These are phyloP conservation scores for Plenodomus tracheiphilus DNA, from an alignment of 2,329 filamentous ascomycete species.

Conservation along the genomic window DNA sequence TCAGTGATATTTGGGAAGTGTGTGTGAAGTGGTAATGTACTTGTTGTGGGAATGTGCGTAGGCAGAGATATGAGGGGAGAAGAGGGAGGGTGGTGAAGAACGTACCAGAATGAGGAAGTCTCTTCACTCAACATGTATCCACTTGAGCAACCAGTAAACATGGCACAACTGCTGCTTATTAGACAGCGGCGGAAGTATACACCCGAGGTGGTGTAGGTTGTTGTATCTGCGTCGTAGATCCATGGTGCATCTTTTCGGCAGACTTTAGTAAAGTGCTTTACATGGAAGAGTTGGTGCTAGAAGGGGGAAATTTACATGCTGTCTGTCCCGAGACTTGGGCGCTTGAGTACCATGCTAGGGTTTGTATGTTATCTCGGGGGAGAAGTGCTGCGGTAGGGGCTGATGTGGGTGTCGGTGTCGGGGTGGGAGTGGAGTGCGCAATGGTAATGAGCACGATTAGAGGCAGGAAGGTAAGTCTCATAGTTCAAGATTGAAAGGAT, in stretches of 20 bases:
- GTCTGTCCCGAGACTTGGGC: constrained; percentile 4
- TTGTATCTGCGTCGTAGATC: constrained; percentile 5
- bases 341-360: constrained; percentile 11
- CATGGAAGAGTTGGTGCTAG: background rate
- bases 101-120: constrained; percentile 7
- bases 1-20: background rate
- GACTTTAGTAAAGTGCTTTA: too few relatives aligned
- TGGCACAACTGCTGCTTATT: constrained; percentile 4
- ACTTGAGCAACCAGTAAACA: constrained; percentile 9
- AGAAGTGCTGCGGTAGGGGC: constrained; percentile 3
- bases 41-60: background rate
- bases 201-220: constrained; percentile 6
- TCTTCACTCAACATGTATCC: constrained; percentile 3
- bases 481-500: too few relatives aligned
- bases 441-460: too few relatives aligned
- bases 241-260: constrained; percentile 13
- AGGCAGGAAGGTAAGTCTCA: too few relatives aligned
- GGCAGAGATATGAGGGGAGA: background rate
- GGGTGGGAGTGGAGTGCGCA: too few relatives aligned
- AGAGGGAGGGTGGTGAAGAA: background rate
- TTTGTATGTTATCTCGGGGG: constrained; percentile 2
- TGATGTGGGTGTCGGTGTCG: too few relatives aligned
- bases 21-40: too few relatives aligned
- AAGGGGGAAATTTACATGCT: constrained; percentile 1
- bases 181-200: constrained; percentile 9